Evolutionary conservation across 1,139 yeast genomes (phyloP), one percentile per base, ranked within the genome.

Genomic region (Diutina neorugosa): DNA sequence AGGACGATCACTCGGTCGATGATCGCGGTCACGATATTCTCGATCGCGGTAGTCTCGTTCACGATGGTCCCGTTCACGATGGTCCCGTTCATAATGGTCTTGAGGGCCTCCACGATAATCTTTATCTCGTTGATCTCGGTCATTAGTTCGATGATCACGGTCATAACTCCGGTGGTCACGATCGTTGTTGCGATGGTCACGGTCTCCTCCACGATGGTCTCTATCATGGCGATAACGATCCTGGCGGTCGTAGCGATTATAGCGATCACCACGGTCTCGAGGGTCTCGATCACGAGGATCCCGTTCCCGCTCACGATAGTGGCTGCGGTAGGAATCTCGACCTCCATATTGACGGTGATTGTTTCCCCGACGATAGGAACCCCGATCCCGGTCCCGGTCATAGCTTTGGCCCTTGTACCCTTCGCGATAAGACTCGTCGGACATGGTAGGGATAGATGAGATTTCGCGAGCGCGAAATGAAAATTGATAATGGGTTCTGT

Each of bases 1-100:
- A 23, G n/a, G 16, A 4, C 31, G 16, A 14, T 44, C 31, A n/a
- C 25, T 18, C 14, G 37, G n/a, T 31, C 46, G 46, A 9, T 43
- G 48, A 18, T 44, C 48, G 21, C 48, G 48, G 48, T 42, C 44
- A 9, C 44, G 42, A 16, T 42, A n/a, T n/a, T n/a, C n/a, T n/a
- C n/a, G 44, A 18, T 42, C 44, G 7, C 44, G n/a, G 23, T 42
- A 1, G 19, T 43, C 46, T 43, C 46, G 18, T 5, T 44, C 48
- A 21, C 48, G 23, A 21, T 21, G 19, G 7, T 44, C 48, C 1
- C 48, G 23, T 3, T 44, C 48, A 5, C 48, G 23, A 14, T 9
- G 18, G 19, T 44, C 48, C 7, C 48, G 37, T 8, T 31, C 37
- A 43, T 19, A n/a, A 6, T 44, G 31, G 23, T 25, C 25, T 25